Conservation (phyloP, 306 rosid genomes). For the Vigna radiata region DNA sequence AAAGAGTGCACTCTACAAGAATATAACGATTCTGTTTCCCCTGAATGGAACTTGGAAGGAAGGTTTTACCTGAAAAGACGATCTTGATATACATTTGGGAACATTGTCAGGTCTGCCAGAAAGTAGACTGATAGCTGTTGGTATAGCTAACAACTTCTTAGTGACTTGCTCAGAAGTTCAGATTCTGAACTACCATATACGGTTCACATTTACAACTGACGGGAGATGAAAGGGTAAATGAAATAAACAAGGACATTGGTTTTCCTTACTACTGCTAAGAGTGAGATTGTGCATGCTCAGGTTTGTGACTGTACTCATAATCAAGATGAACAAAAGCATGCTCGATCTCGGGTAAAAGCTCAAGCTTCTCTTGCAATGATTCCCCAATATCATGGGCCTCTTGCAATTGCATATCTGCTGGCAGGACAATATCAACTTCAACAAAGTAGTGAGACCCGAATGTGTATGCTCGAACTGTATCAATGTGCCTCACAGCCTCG, state of each 20-base stretch:
- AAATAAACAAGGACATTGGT: background rate
- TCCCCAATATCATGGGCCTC: conserved; percentile 98
- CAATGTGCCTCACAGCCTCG: conserved; percentile 83
- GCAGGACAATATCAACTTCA: conserved; percentile 94
- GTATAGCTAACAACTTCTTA: conserved; percentile 15
- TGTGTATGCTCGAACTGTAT: conserved; percentile 91
- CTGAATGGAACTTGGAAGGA: background rate
- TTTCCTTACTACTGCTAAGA: conserved; percentile 44
- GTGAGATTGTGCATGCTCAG: conserved; percentile 87
- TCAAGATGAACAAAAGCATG: conserved; percentile 98
- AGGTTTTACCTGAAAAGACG: background rate
- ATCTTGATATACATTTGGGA: background rate
- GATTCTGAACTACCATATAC: conserved; percentile 23
- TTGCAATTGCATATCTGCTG: conserved; percentile 83
- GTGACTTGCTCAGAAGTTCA: conserved; percentile 26
- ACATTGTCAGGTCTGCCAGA: background rate
- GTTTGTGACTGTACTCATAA: conserved; percentile 91
- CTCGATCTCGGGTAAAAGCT: conserved; percentile 85
- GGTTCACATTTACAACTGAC: conserved; percentile 34
- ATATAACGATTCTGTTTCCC: background rate
- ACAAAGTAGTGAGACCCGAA: conserved; percentile 97
- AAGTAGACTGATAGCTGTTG: background rate
- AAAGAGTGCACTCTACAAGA: background rate
- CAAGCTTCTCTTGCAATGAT: conserved; percentile 86
- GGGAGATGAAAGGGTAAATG: conserved; percentile 12